Evolutionary conservation across 176 grass and related monocot genomes (phyloP), one percentile per base, ranked within the genome.

Genomic region (Oryza glumipatula): DNA sequence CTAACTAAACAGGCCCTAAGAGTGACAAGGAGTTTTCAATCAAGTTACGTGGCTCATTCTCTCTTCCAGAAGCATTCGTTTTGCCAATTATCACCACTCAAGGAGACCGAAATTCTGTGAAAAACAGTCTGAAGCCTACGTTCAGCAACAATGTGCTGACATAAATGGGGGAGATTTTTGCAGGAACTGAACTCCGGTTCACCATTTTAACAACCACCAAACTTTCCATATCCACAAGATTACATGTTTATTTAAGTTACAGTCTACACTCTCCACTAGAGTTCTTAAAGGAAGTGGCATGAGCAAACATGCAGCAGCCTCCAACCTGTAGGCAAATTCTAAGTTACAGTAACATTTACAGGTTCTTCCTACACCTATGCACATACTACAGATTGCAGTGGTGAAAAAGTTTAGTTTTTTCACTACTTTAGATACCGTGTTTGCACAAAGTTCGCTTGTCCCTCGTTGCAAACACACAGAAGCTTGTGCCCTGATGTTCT

Each of bases 321-420:
- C 52, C 52, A 58, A 58, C 52, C 44, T 56, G 5, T 73, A 48
- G 24, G 26, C 47, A 70, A 54, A 83, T 23, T 17, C 51, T 23
- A 52, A 6, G 49, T 15, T 52, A 52, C 69, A 75, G 65, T 74
- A 11, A 68, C 68, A 79, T 88, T 74, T 84, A 88, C 86, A 84
- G 69, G 69, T 68, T 79, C 45, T 46, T 72, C 78, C 72, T 80
- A 70, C 21, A 74, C 45, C 30, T 58, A 67, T 86, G 78, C 79
- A 24, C 33, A 5, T 6, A 15, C 17, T 58, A 58, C 54, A n/a
- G 17, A 58, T 58, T 58, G 43, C 2, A 67, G 48, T 51, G 30
- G 30, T 32, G 30, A 32, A 32, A 32, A 32, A 32, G 30, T 32
- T 32, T 0, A 32, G 30, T 32, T 32, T 32, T 32, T 32, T 32